phyloP scores from a whole-genome alignment of 345 rosid species.

The Carallia pectinifolia region DNA sequence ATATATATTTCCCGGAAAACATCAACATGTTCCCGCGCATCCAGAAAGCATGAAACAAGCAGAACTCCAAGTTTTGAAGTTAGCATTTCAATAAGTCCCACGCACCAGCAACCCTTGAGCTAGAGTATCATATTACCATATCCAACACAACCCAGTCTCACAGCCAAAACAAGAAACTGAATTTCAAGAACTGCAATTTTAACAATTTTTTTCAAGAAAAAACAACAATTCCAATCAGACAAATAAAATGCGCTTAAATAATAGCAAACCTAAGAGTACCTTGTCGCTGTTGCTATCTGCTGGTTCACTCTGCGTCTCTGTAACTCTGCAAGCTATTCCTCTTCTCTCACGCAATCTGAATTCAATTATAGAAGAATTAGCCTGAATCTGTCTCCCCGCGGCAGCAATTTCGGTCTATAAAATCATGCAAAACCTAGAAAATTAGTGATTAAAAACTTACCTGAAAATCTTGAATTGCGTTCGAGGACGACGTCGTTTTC shows the following conservation, averaged over 20 bases:
- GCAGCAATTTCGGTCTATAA: not conserved
- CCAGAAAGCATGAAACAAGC: no score
- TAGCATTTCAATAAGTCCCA: no score
- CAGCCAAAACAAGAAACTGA: not conserved
- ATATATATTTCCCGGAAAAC: conserved; percentile 1
- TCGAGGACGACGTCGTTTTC: conserved; percentile 13
- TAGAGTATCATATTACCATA: not conserved
- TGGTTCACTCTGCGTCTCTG: conserved; percentile 66
- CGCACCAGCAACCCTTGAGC: not conserved
- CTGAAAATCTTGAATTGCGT: conserved; percentile 42
- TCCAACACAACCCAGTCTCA: not conserved
- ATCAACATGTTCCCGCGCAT: not conserved
- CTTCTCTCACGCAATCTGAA: conserved; percentile 47
- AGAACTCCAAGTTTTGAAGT: not conserved
- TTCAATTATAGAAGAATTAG: conserved; percentile 15
- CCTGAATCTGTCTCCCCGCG: not conserved
- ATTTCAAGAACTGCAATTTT: not conserved
- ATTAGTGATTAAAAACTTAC: conserved; percentile 22
- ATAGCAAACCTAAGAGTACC: conserved; percentile 33
- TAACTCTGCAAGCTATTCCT: conserved; percentile 49
- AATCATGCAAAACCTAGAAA: not conserved
- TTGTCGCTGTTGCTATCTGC: conserved; percentile 75
- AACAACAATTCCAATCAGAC: not conserved
- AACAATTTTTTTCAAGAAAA: not conserved
- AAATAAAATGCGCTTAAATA: not conserved